phyloP scores from a whole-genome alignment of 768 basidiomycete genomes.

The Boletus fagicola region DNA sequence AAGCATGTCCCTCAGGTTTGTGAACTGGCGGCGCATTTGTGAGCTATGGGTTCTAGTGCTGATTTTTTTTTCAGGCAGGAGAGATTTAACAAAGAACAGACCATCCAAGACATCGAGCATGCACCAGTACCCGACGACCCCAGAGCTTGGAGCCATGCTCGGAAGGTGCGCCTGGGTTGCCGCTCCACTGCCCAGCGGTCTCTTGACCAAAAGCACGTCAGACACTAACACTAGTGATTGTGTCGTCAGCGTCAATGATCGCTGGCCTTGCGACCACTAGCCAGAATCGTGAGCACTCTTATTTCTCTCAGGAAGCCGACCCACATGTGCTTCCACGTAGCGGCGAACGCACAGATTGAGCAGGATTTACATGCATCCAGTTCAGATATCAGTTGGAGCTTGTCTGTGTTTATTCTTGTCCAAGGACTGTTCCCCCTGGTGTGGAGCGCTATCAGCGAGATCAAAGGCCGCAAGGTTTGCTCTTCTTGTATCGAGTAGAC shows the following conservation, averaged over 20 bases:
- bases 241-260: constrained; percentile 32
- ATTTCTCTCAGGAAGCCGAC: neutral
- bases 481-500: neutral
- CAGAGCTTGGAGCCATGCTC: constrained; percentile 51
- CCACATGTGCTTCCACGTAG: constrained; percentile 33
- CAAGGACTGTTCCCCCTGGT: constrained; percentile 68
- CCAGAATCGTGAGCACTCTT: constrained; percentile 27
- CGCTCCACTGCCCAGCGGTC: too few relatives aligned
- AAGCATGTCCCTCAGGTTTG: constrained; percentile 16
- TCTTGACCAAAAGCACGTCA: constrained; percentile 5
- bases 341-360: constrained; percentile 67
- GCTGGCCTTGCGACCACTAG: constrained; percentile 24
- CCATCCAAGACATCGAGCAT: constrained; percentile 35
- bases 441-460: constrained; percentile 73
- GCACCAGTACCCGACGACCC: constrained; percentile 55
- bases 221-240: constrained; percentile 26
- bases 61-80: constrained; percentile 3
- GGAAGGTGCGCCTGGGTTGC: constrained; percentile 44
- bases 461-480: constrained; percentile 67
- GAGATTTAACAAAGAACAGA: neutral
- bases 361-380: constrained; percentile 57
- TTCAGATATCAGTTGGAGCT: constrained; percentile 61
- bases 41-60: neutral
- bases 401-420: constrained; percentile 67
- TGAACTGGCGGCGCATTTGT: neutral